Evolutionary conservation across 257 asterid genomes (phyloP), one percentile per base, ranked within the genome.

Genomic region (Thymus quinquecostatus): DNA sequence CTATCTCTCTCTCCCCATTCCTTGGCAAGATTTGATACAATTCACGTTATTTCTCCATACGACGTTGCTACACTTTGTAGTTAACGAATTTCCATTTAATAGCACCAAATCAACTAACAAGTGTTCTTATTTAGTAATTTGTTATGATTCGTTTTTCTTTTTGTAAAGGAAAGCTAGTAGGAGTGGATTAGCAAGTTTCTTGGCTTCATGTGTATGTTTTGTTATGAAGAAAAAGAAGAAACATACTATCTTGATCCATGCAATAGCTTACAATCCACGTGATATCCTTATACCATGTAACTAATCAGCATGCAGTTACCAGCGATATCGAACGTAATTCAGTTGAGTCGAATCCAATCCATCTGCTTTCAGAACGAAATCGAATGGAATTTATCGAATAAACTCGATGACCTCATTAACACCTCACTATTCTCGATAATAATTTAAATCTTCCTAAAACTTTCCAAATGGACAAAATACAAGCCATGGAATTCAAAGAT

Each of bases 21-120:
- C 10, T 48, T 54, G 41, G 4, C 10, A 55, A 55, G 27, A n/a
- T 30, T 36, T 40, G 28, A 28, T 44, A 11, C 47, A 29, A 58
- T 53, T 65, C 79, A 74, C 73, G 70, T 55, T 69, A 48, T 74
- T 50, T 49, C 60, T 57, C 33, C 55, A 30, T 27, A 10, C 32
- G 14, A 10, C 32, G 14, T 43, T 60, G 38, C 57, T 50, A 9
- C 56, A 59, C 13, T 65, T 21, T 50, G 56, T n/a, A n/a, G 7
- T 21, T 13, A 50, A 50, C 14, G 29, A 14, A 50, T 50, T 49
- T 50, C 27, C 49, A 44, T 41, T 40, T 11, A 30, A 34, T 65
- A 36, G 36, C 60, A 30, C 21, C 2, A 7, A 34, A 53, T 40
- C 29, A 69, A 1, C 3, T 34, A 28, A 54, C 5, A 58, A 59